These are phyloP conservation scores for Crithidia thermophila DNA, from an alignment of 208 protist species.

Conservation along the genomic window DNA sequence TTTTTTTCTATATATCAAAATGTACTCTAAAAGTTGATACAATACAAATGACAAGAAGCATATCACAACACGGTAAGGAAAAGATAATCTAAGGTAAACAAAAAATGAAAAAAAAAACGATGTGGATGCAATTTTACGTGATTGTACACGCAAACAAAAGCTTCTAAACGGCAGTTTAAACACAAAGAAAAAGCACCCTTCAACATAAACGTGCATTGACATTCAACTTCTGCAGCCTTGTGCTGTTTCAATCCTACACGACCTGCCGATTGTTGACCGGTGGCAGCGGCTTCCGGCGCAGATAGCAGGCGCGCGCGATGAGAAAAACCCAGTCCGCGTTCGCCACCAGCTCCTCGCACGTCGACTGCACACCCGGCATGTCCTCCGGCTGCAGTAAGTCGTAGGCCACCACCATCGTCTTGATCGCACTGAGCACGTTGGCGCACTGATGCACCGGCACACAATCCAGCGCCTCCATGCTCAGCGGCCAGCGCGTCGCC, in stretches of 20 bases:
- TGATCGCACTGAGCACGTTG: conserved; percentile 73
- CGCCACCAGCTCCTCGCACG: conserved; percentile 72
- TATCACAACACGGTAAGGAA: no score
- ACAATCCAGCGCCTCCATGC: conserved; percentile 61
- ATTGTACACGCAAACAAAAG: no score
- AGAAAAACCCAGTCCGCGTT: conserved; percentile 89
- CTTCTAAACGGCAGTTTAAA: no score
- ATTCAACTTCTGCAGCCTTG: no score
- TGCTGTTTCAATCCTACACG: conserved; percentile 7
- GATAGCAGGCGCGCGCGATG: conserved; percentile 72
- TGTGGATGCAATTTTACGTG: no score
- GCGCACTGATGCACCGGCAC: conserved; percentile 82
- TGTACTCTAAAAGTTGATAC: no score
- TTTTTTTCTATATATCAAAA: no score
- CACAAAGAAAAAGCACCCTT: no score
- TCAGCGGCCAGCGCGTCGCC: conserved; percentile 71
- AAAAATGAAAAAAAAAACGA: no score
- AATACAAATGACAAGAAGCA: no score
- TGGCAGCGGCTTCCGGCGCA: conserved; percentile 65
- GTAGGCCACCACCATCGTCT: conserved; percentile 81
- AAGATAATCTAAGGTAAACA: no score
- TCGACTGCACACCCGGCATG: conserved; percentile 38
- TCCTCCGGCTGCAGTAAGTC: conserved; percentile 74
- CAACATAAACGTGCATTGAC: no score
- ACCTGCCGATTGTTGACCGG: conserved; percentile 67